A percentile compares a stretch with the other conserved stretches of the same genome.
phyloP scores from a whole-genome alignment of 208 protist species.

The Trichomonas tenax region DNA sequence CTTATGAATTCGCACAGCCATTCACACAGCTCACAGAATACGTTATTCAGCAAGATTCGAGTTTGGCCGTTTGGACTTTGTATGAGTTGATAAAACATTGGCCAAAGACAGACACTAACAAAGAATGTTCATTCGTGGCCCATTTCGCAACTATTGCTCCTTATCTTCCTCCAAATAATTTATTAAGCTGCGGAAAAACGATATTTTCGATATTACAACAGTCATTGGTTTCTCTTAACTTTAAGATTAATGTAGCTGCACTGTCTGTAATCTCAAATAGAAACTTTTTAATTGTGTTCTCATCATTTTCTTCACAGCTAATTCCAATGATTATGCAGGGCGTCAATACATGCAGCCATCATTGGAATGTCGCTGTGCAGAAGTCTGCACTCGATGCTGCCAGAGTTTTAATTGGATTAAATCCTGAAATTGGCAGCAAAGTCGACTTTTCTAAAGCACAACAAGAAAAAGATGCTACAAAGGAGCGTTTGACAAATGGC shows the following conservation, averaged over 20 bases:
- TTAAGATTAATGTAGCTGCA: neutral
- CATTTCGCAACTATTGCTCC: neutral
- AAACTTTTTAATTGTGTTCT: neutral
- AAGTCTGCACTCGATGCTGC: neutral
- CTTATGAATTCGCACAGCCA: neutral
- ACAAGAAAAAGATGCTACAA: neutral
- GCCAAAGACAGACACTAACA: neutral
- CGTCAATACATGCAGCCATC: neutral
- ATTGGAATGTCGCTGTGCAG: neutral
- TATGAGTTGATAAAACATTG: neutral
- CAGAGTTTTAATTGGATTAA: neutral
- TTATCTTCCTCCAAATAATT: neutral
- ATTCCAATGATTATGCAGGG: neutral
- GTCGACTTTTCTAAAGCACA: neutral
- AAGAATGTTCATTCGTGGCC: neutral
- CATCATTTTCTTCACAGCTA: neutral
- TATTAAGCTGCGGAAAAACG: neutral
- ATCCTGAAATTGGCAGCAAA: neutral
- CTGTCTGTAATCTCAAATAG: neutral
- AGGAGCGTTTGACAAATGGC: neutral
- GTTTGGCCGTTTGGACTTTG: neutral
- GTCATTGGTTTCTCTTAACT: neutral
- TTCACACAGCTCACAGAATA: neutral
- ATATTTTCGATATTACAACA: neutral
- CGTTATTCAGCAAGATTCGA: neutral